phyloP scores from a whole-genome alignment of 176 grass and related monocot species.

The Avena atlantica region DNA sequence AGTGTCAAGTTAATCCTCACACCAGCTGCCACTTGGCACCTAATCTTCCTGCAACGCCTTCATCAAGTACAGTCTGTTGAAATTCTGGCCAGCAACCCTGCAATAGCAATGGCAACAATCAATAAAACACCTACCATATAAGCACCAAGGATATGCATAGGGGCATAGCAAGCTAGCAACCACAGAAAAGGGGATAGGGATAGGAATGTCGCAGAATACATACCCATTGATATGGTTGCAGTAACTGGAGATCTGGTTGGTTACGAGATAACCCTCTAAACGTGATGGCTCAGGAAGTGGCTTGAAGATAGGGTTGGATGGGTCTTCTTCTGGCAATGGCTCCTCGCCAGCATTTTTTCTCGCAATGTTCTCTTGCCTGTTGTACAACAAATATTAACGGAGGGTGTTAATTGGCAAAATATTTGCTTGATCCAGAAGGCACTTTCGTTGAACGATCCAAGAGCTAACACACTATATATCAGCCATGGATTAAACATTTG shows the following conservation, averaged over 20 bases:
- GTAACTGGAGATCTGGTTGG: conserved; percentile 97
- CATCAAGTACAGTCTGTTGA: conserved; percentile 82
- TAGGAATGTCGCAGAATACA: conserved; percentile 2
- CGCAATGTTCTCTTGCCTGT: conserved; percentile 83
- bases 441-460: neutral
- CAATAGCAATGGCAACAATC: conserved; percentile 23
- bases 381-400: conserved; percentile 15
- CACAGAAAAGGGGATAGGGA: neutral
- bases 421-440: neutral
- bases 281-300: conserved; percentile 94
- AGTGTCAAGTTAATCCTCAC: conserved; percentile 34
- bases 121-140: neutral
- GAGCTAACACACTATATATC: neutral
- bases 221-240: conserved; percentile 99
- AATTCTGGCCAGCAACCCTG: conserved; percentile 88
- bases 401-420: neutral
- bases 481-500: neutral
- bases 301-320: conserved; percentile 87
- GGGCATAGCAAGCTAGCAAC: neutral
- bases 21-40: conserved; percentile 16
- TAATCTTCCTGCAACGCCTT: conserved; percentile 91
- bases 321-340: conserved; percentile 95
- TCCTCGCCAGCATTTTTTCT: conserved; percentile 95
- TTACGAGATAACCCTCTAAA: conserved; percentile 92
- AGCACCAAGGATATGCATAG: neutral